These are phyloP conservation scores for Cladorrhinum sp. DNA, from an alignment of 2,329 filamentous ascomycete species.

Conservation along the genomic window DNA sequence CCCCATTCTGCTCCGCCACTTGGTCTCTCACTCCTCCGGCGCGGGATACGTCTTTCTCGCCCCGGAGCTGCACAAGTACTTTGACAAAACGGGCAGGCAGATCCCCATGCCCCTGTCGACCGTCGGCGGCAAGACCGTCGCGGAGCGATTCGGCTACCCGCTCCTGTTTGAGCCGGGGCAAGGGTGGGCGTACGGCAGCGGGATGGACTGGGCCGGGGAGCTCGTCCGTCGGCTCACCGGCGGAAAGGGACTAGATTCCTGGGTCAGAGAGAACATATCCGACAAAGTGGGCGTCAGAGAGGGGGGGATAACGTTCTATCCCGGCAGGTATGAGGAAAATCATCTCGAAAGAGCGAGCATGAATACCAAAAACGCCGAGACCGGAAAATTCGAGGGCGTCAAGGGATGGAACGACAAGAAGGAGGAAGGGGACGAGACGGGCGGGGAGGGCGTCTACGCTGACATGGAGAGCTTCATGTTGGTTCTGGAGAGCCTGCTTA, in stretches of 20 bases:
- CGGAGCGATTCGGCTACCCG: slow-evolving; percentile 27
- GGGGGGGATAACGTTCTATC: slow-evolving; percentile 27
- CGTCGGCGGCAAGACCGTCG: slow-evolving; percentile 18
- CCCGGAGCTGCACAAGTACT: slow-evolving; percentile 3
- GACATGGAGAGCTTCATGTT: slow-evolving; percentile 24
- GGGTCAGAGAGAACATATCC: slow-evolving; percentile 26
- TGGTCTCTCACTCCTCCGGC: slow-evolving; percentile 48
- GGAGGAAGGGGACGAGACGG: slow-evolving; percentile 21
- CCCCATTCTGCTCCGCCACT: slow-evolving; percentile 44
- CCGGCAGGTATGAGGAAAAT: slow-evolving; percentile 7
- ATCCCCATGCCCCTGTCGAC: background rate
- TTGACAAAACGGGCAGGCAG: slow-evolving; percentile 9
- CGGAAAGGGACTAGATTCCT: slow-evolving; percentile 24
- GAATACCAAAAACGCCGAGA: background rate
- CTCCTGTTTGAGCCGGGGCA: slow-evolving; percentile 32
- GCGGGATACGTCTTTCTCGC: slow-evolving; percentile 39
- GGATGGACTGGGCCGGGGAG: slow-evolving; percentile 32
- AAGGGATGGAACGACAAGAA: slow-evolving; percentile 2
- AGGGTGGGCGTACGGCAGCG: slow-evolving; percentile 32
- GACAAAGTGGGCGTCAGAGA: slow-evolving; percentile 20
- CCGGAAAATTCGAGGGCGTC: slow-evolving; percentile 1
- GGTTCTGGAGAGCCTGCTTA: slow-evolving; percentile 26
- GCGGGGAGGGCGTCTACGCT: slow-evolving; percentile 28
- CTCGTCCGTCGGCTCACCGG: slow-evolving; percentile 28
- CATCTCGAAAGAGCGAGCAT: slow-evolving; percentile 7